phyloP scores from a whole-genome alignment of 2,329 filamentous ascomycete species.

The Claviceps sorghi region DNA sequence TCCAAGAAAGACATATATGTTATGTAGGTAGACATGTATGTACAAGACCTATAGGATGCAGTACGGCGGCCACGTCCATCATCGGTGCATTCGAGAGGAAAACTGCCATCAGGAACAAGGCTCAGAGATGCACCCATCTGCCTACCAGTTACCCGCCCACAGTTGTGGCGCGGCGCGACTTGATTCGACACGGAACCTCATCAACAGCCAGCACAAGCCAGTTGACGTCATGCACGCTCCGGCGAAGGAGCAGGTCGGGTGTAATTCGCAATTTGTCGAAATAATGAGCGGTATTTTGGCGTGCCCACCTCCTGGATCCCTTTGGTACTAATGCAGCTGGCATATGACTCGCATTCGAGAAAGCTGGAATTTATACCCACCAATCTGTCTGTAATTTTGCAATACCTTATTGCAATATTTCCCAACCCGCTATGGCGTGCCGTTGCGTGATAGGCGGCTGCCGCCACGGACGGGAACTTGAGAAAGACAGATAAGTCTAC shows the following conservation, averaged over 20 bases:
- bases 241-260: background rate
- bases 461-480: no score
- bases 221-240: background rate
- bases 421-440: no score
- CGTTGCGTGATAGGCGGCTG: no score
- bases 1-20: background rate
- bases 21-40: no score
- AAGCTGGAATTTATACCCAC: no score
- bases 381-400: no score
- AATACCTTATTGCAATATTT: no score
- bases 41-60: no score
- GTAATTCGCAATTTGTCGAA: background rate
- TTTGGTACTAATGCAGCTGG: background rate
- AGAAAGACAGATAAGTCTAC: no score
- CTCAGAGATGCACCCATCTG: background rate
- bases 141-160: no score
- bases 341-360: background rate
- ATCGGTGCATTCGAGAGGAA: background rate
- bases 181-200: background rate
- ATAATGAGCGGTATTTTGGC: background rate
- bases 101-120: no score
- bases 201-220: background rate
- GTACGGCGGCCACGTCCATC: no score
- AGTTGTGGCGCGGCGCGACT: background rate
- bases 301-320: background rate